These are phyloP conservation scores for Epichloe glyceriae DNA, from an alignment of 2,329 filamentous ascomycete genomes.

Conservation along the genomic window DNA sequence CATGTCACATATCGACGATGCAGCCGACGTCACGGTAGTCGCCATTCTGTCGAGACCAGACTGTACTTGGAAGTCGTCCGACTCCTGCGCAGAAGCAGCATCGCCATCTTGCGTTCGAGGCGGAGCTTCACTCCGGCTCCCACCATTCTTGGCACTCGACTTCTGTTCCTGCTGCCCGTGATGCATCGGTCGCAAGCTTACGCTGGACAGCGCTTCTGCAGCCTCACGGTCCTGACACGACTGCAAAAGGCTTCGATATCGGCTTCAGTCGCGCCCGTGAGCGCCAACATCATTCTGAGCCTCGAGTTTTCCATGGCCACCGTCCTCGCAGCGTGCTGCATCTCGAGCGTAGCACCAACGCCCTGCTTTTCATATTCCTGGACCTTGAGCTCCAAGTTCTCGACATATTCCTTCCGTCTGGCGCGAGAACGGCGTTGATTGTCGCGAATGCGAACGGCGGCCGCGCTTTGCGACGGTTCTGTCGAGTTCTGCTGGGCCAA, in stretches of 20 bases:
- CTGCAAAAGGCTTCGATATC: slow-evolving; percentile 28
- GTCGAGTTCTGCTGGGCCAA: slow-evolving; percentile 5
- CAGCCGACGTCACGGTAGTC: neutral
- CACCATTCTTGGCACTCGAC: neutral
- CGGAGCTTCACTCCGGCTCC: neutral
- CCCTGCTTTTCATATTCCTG: slow-evolving; percentile 34
- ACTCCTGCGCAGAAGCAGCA: neutral
- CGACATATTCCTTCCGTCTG: slow-evolving; percentile 36
- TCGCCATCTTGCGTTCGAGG: neutral
- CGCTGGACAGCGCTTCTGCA: slow-evolving; percentile 13
- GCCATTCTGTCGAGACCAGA: neutral
- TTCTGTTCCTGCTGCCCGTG: slow-evolving; percentile 1
- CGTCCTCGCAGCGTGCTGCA: slow-evolving; percentile 38
- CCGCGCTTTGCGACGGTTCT: slow-evolving; percentile 16
- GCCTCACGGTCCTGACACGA: slow-evolving; percentile 21
- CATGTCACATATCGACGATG: neutral
- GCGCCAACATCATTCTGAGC: slow-evolving; percentile 29
- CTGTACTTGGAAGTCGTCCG: neutral
- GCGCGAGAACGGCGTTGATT: slow-evolving; percentile 41
- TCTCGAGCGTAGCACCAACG: slow-evolving; percentile 35
- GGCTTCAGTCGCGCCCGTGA: slow-evolving; percentile 23
- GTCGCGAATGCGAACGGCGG: slow-evolving; percentile 30
- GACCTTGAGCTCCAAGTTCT: slow-evolving; percentile 32
- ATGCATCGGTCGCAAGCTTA: slow-evolving; percentile 6
- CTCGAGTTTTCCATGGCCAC: slow-evolving; percentile 36